Conservation (phyloP, 108 stramenopile species). For the Bacterosira constricta region DNA sequence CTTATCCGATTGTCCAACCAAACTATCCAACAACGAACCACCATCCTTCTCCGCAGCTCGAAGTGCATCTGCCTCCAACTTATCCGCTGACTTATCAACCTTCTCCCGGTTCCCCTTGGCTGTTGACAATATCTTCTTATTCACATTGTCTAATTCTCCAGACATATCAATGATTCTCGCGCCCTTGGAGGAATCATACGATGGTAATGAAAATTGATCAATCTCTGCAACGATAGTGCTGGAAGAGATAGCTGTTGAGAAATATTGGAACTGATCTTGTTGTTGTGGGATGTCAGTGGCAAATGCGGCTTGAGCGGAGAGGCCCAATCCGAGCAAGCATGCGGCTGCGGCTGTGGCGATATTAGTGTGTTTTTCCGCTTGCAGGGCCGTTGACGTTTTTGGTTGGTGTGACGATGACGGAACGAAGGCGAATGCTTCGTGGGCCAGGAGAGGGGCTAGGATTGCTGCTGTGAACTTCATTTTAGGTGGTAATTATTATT, state of each 20-base stretch:
- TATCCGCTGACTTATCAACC: conserved; percentile 28
- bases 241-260: conserved; percentile 8
- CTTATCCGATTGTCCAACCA: conserved; percentile 18
- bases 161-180: conserved; percentile 29
- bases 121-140: conserved; percentile 32
- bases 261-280: neutral
- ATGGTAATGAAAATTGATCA: conserved; percentile 46
- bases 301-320: conserved; percentile 21
- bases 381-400: neutral
- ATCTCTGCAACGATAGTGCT: conserved; percentile 18
- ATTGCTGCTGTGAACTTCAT: conserved; percentile 2
- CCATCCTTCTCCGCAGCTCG: conserved; percentile 37
- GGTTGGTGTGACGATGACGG: neutral
- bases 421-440: neutral
- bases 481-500: no score
- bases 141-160: conserved; percentile 37
- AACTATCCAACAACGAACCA: conserved; percentile 22
- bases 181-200: conserved; percentile 49
- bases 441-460: conserved; percentile 2
- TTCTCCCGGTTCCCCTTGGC: conserved; percentile 44
- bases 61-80: conserved; percentile 35
- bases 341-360: neutral
- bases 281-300: neutral
- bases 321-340: conserved; percentile 21
- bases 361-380: neutral